Percentiles rank a stretch among this genome's conserved stretches.
These are phyloP conservation scores for Metschnikowia lochheadii DNA, from an alignment of 805 yeast genomes.

Conservation along the genomic window DNA sequence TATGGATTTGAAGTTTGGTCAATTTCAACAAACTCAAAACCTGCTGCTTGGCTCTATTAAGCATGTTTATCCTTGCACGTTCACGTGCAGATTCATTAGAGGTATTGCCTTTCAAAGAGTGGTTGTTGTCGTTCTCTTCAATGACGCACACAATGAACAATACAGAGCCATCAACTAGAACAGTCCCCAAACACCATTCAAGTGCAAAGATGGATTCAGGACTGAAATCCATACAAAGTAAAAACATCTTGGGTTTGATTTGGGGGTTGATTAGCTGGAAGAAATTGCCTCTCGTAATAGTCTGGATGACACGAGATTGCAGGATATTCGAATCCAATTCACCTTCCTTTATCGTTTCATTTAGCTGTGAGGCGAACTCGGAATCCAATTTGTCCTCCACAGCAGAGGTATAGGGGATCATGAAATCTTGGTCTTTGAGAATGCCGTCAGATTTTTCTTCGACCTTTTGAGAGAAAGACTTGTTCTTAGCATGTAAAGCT, in stretches of 20 bases:
- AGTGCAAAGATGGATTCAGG: constrained; percentile 80
- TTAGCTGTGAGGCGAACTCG: constrained; percentile 51
- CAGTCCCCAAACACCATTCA: constrained; percentile 85
- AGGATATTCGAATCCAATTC: constrained; percentile 49
- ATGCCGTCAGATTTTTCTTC: constrained; percentile 11
- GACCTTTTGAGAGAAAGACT: constrained; percentile 6
- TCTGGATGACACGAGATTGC: constrained; percentile 60
- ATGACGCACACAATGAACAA: constrained; percentile 65
- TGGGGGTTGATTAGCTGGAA: constrained; percentile 46
- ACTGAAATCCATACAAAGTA: constrained; percentile 77
- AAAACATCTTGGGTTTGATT: constrained; percentile 53
- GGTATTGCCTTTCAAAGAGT: constrained; percentile 38
- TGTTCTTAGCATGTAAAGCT: constrained; percentile 14
- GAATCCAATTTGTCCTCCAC: constrained; percentile 61
- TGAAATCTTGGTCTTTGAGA: constrained; percentile 24
- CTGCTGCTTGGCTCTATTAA: constrained; percentile 41
- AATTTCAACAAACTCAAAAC: constrained; percentile 49
- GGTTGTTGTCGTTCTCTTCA: constrained; percentile 38
- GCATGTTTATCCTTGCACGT: constrained; percentile 34
- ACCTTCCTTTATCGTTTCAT: constrained; percentile 52
- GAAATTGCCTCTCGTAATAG: constrained; percentile 65
- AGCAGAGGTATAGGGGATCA: constrained; percentile 67
- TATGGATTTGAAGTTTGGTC: constrained; percentile 69
- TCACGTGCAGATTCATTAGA: constrained; percentile 35
- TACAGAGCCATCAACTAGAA: constrained; percentile 77